phyloP scores from a whole-genome alignment of 2,329 filamentous ascomycete species.

The Colletotrichum aenigma region DNA sequence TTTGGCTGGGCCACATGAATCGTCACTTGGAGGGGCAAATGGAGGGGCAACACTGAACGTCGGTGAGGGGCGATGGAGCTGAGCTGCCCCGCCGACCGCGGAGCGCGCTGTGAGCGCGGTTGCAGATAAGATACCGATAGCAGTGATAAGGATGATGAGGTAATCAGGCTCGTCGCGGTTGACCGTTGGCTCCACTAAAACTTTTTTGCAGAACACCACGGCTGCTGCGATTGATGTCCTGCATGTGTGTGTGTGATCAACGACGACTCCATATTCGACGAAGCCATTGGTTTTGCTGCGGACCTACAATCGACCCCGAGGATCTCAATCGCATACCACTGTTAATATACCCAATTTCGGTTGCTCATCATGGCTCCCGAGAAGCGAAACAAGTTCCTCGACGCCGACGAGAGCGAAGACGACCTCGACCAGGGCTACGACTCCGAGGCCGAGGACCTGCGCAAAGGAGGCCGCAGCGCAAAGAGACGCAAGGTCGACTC shows the following conservation, averaged over 20 bases:
- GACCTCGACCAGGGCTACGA: constrained; percentile 65
- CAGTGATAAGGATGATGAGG: constrained; percentile 3
- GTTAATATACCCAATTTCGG: accelerated
- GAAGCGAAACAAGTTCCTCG: constrained; percentile 76
- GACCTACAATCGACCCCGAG: background rate
- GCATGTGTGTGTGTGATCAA: background rate
- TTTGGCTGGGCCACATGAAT: background rate
- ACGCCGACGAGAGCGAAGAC: constrained; percentile 63
- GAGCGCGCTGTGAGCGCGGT: background rate
- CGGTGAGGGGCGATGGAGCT: background rate
- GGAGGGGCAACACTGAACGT: background rate
- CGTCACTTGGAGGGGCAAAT: constrained; percentile 17
- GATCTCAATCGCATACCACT: background rate
- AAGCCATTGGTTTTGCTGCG: background rate
- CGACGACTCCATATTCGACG: background rate
- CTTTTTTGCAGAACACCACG: constrained; percentile 7
- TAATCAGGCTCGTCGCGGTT: constrained; percentile 18
- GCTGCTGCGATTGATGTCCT: background rate
- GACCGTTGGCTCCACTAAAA: constrained; percentile 4
- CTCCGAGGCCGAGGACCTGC: constrained; percentile 69
- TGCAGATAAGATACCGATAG: background rate
- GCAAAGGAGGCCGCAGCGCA: constrained; percentile 63
- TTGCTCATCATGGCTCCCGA: constrained; percentile 62
- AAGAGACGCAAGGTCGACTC: constrained; percentile 68
- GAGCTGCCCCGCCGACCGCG: constrained; percentile 3